A percentile compares a stretch with the other conserved stretches of the same genome.
phyloP scores from a whole-genome alignment of 1,139 yeast genomes.

The Nadsonia starkeyi-henricii region DNA sequence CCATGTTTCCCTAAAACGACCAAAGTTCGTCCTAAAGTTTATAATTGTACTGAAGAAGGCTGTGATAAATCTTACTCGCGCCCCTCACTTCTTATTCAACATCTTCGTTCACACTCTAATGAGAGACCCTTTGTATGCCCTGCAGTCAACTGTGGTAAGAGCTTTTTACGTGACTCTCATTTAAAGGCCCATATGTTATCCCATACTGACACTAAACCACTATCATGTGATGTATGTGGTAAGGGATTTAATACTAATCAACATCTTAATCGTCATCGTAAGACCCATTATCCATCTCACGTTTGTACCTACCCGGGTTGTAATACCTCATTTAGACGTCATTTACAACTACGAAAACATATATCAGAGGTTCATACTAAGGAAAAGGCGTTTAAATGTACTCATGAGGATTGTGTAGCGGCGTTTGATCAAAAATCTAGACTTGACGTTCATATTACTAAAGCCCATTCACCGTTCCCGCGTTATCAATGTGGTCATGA shows the following conservation, averaged over 20 bases:
- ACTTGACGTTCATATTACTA: slow-evolving; percentile 21
- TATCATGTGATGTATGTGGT: slow-evolving; percentile 59
- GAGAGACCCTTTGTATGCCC: slow-evolving; percentile 64
- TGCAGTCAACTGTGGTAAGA: slow-evolving; percentile 38
- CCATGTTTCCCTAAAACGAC: neutral
- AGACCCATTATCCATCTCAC: slow-evolving; percentile 63
- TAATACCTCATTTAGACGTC: slow-evolving; percentile 54
- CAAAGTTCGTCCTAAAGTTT: slow-evolving; percentile 36
- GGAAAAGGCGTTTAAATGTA: slow-evolving; percentile 19
- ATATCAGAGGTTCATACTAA: slow-evolving; percentile 41
- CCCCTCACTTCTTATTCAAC: slow-evolving; percentile 69
- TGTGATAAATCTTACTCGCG: slow-evolving; percentile 69
- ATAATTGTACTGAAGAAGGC: slow-evolving; percentile 44
- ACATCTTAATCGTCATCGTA: slow-evolving; percentile 69
- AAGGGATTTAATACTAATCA: slow-evolving; percentile 76
- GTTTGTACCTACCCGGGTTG: slow-evolving; percentile 51
- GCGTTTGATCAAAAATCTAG: slow-evolving; percentile 21
- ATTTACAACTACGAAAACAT: slow-evolving; percentile 68
- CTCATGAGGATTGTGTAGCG: slow-evolving; percentile 20
- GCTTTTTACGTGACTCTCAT: slow-evolving; percentile 68
- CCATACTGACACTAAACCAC: slow-evolving; percentile 49
- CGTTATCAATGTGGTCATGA: slow-evolving; percentile 38
- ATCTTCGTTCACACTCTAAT: slow-evolving; percentile 56
- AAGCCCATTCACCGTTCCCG: slow-evolving; percentile 19
- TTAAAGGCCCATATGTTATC: slow-evolving; percentile 59